Evolutionary conservation across 2,329 filamentous ascomycete genomes (phyloP).

Genomic region (Talaromyces sp.): DNA sequence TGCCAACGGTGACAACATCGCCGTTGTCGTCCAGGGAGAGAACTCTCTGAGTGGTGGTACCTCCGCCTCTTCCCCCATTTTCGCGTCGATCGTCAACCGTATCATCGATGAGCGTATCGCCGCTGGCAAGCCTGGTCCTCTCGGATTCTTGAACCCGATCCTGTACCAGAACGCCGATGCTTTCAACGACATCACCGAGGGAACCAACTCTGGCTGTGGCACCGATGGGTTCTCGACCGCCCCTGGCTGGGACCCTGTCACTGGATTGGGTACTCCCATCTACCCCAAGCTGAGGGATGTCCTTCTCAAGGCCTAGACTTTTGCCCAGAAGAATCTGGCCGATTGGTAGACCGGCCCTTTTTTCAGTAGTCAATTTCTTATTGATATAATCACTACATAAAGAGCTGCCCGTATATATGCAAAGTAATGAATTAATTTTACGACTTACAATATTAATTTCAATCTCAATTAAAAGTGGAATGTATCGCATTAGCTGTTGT

Average conservation of each 20-base stretch:
- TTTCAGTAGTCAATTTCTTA: not conserved
- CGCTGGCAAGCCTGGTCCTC: conserved; percentile 39
- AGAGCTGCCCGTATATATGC: not conserved
- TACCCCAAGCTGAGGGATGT: conserved; percentile 8
- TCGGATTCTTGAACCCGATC: conserved; percentile 61
- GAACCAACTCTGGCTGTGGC: conserved; percentile 3
- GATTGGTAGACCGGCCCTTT: no score
- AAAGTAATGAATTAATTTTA: not conserved
- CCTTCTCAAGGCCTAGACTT: not conserved
- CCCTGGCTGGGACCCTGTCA: conserved; percentile 27
- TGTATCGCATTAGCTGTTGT: no score
- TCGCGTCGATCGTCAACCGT: conserved; percentile 56
- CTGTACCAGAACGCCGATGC: conserved; percentile 38
- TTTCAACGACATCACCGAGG: conserved; percentile 7
- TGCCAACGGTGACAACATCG: conserved; percentile 35
- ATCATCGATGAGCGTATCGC: conserved; percentile 59
- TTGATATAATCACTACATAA: not conserved
- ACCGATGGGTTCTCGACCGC: conserved; percentile 4
- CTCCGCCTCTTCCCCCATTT: conserved; percentile 53
- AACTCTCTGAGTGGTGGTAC: not conserved
- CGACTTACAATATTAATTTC: not conserved
- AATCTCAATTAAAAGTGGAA: no score
- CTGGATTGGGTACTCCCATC: conserved; percentile 27
- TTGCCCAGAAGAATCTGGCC: not conserved
- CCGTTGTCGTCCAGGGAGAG: not conserved